phyloP scores from a whole-genome alignment of 1,284 basidiomycete genomes.

The Naganishia sp. region DNA sequence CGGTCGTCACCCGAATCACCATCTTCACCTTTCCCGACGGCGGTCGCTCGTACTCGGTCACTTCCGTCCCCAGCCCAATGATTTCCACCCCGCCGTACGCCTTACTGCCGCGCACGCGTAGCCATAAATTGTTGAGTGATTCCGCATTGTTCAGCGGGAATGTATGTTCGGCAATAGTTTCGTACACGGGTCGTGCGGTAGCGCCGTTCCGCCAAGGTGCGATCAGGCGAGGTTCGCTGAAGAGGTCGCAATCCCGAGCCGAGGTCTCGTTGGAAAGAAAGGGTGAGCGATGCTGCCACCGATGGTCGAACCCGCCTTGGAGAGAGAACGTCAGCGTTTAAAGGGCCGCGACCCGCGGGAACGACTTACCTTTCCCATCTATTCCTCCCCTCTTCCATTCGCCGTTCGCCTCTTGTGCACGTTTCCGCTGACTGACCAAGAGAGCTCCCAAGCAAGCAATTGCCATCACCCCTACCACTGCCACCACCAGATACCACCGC shows the following conservation, averaged over 20 bases:
- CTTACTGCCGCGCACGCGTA: constrained; percentile 15
- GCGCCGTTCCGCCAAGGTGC: constrained; percentile 9
- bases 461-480: not conserved
- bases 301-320: constrained; percentile 16
- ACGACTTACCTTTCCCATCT: constrained; percentile 57
- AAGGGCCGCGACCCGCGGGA: not conserved
- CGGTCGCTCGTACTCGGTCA: constrained; percentile 5
- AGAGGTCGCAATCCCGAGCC: constrained; percentile 26
- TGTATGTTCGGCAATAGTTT: not conserved
- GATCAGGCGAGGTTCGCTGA: constrained; percentile 10
- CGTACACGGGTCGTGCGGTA: constrained; percentile 13
- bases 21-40: constrained; percentile 22
- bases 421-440: not conserved
- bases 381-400: constrained; percentile 37
- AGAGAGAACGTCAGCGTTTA: not conserved
- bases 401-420: not conserved
- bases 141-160: constrained; percentile 1
- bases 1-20: not conserved
- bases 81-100: constrained; percentile 6
- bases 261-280: not conserved
- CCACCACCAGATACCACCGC: not conserved
- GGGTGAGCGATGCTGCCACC: constrained; percentile 16
- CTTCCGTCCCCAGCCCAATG: constrained; percentile 5
- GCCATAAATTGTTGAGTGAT: not conserved
- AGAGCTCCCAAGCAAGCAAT: not conserved